Evolutionary conservation across 2,329 filamentous ascomycete genomes (phyloP), one percentile per base, ranked within the genome.

Genomic region (Emergomyces orientalis): DNA sequence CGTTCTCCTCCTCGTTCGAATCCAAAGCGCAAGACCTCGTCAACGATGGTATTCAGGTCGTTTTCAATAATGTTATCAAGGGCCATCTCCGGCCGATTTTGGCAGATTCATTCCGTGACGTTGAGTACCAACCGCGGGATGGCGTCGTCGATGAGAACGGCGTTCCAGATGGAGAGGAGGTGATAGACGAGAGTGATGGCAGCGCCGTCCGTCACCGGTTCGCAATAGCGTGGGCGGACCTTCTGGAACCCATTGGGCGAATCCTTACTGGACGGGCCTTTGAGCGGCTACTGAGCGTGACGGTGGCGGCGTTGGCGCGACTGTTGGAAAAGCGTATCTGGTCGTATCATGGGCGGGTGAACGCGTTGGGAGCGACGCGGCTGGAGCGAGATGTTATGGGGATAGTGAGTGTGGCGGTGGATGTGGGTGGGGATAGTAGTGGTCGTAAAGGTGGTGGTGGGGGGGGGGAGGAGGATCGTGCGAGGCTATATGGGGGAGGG

Each of bases 301-400:
- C 91, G 1, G 84, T 92, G 1, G 81, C 82, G 5, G 88, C 95
- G 71, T 83, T 97, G 5, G 83, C 89, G 0, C 85, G 84, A 59
- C 84, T 91, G 19, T 82, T 99, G 34, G 93, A 97, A 78, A 96
- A 95, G 78, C 82, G 93, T 32, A 85, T 97, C 32, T 90, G 89
- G 84, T 86, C 85, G 45, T 91, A 91, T 71, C 85, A 88, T 54
- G 90, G 90, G 9, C 85, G 88, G 61, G 86, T 91, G 49, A 96
- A 89, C 70, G 88, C 88, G 37, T 85, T 93, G 17, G 92, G 92
- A 0, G 90, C 90, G 0, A 88, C 91, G 11, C 81, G 90, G 56
- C 83, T 97, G 65, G 93, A 96, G 78, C 82, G 92, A 59, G 92
- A 97, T 74, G 83, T 97, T 63, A 84, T 86, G 0, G 88, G 86